Base-by-base conservation (phyloP, 352 stramenopile species). In the Phytophthora cryptogea region DNA sequence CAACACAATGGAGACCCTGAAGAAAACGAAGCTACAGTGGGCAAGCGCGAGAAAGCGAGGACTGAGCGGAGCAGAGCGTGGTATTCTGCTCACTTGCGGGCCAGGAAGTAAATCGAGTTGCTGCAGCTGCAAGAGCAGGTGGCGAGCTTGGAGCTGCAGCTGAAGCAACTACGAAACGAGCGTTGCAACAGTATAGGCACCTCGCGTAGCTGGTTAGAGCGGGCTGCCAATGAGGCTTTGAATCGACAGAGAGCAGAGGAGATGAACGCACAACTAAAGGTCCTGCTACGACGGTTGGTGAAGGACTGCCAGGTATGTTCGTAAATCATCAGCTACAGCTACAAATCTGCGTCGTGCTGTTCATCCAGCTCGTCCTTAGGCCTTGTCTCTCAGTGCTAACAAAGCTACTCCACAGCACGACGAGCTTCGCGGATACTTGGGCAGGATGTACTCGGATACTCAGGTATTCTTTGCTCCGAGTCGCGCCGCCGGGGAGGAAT, bases 101-200 rank as follows among this genome's bases (percentile, higher is more conserved):
- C 16, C 28, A 52, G 31, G 27, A 52, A 41, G 45, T 41, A 52
- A 16, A 31, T 10, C 30, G 40, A 54, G 32, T 8, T 43, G 8
- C 16, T 32, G 16, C 8, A 43, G 32, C 46, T 54, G 33, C 16
- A 43, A 6, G 31, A 54, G 32, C 31, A 32, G 6, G 46, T 43
- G 23, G 32, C 17, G 35, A 16, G 46, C 13, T 4, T 54, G 16
- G 13, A 54, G 46, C 14, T 43, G 32, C 46, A 54, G 13, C 33
- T 35, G 32, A 10, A 13, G 16, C 40, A 17, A 13, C 40, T 46
- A 13, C 31, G 14, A 23, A 23, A 23, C 20, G 20, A 23, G 2
- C 20, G 20, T 23, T 23, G 31, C 8, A 11, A 36, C 36, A 14
- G 2, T 42, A 4, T 8, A 4, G 36, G 23, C 7, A 17, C 40